phyloP scores from a whole-genome alignment of 495 filamentous ascomycete species.

The Pyrenula aspistea region DNA sequence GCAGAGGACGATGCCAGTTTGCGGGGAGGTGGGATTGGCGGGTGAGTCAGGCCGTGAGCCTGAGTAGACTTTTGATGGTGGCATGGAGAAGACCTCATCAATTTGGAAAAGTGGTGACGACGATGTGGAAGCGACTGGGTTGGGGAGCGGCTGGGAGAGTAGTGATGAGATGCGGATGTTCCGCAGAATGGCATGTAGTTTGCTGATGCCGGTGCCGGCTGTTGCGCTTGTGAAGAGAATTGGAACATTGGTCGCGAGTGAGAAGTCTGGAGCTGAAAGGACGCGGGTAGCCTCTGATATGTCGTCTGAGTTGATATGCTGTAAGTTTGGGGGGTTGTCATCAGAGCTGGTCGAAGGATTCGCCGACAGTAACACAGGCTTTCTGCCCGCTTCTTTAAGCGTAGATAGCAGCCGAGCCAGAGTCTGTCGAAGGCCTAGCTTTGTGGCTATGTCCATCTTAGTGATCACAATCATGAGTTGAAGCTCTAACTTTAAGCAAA shows the following conservation, averaged over 20 bases:
- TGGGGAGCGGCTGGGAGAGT: slow-evolving; percentile 20
- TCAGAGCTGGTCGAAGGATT: slow-evolving; percentile 7
- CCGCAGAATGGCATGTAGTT: slow-evolving; percentile 70
- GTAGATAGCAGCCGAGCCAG: slow-evolving; percentile 63
- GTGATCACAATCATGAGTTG: slow-evolving; percentile 75
- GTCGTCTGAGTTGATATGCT: slow-evolving; percentile 29
- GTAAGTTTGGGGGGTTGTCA: slow-evolving; percentile 19
- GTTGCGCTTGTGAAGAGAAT: slow-evolving; percentile 84
- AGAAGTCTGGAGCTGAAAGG: slow-evolving; percentile 25
- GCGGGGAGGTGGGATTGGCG: slow-evolving; percentile 11
- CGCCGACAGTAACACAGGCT: slow-evolving; percentile 55
- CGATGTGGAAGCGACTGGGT: slow-evolving; percentile 10
- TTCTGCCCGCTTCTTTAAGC: slow-evolving; percentile 62
- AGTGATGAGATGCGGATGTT: slow-evolving; percentile 57
- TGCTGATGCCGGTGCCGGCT: slow-evolving; percentile 67
- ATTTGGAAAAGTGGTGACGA: slow-evolving; percentile 24
- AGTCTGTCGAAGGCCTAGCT: slow-evolving; percentile 49
- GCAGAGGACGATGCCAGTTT: slow-evolving; percentile 53
- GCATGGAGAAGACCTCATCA: slow-evolving; percentile 66
- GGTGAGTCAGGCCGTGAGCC: slow-evolving; percentile 22
- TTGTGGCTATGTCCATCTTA: slow-evolving; percentile 79
- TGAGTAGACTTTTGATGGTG: slow-evolving; percentile 36
- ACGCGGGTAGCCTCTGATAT: slow-evolving; percentile 36
- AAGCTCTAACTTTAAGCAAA: slow-evolving; percentile 68
- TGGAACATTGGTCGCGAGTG: slow-evolving; percentile 51